phyloP scores from a whole-genome alignment of 148 eudicot genomes.

The Spergularia marina region DNA sequence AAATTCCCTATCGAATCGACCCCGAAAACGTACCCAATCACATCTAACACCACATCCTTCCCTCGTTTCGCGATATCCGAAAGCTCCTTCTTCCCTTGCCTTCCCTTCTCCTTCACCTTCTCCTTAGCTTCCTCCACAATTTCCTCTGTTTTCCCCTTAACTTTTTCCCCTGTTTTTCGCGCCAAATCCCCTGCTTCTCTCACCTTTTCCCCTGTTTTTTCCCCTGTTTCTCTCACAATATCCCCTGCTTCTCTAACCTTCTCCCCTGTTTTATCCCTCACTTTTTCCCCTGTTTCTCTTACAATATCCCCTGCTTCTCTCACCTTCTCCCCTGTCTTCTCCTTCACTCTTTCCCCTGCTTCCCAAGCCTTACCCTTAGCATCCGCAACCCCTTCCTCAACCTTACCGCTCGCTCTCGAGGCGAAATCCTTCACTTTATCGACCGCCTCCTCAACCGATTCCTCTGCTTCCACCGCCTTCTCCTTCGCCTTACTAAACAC shows the following conservation, averaged over 20 bases:
- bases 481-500: constrained; percentile 26
- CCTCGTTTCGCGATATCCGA: constrained; percentile 31
- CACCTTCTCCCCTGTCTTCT: constrained; percentile 13
- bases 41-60: constrained; percentile 30
- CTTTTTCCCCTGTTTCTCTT: constrained; percentile 10
- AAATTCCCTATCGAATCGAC: constrained; percentile 23
- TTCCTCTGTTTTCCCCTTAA: constrained; percentile 28
- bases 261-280: constrained; percentile 16
- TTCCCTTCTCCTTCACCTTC: constrained; percentile 16
- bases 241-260: constrained; percentile 18
- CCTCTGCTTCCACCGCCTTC: constrained; percentile 30
- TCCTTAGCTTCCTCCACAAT: constrained; percentile 22
- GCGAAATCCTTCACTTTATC: constrained; percentile 29
- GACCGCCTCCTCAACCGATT: constrained; percentile 19
- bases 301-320: constrained; percentile 20
- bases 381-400: constrained; percentile 11
- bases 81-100: constrained; percentile 34
- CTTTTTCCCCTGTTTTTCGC: constrained; percentile 23
- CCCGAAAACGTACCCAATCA: constrained; percentile 24
- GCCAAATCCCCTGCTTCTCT: constrained; percentile 19
- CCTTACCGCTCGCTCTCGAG: not conserved
- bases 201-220: constrained; percentile 12
- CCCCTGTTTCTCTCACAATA: constrained; percentile 22
- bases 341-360: constrained; percentile 14
- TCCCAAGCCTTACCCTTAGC: constrained; percentile 14